Base-by-base conservation (phyloP, 768 basidiomycete species). In the Myochromella boudieri region DNA sequence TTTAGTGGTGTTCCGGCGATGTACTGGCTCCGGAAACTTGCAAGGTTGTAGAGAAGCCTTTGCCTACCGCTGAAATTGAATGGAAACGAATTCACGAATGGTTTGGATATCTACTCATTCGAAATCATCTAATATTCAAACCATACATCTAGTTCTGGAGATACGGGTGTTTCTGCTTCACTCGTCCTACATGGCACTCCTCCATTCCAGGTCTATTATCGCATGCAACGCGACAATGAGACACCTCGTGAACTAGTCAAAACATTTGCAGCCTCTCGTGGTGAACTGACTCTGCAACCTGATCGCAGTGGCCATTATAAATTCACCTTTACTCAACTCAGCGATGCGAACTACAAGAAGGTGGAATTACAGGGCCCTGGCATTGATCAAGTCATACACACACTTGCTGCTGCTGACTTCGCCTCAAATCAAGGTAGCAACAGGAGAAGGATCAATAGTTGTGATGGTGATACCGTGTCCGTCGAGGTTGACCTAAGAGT, bases 51-150 rank as follows among this genome's bases (percentile, higher is more conserved):
- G 83, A 92, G 62, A 77, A 80, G 52, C 88, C 91, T 3, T 59
- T 76, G 24, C 94, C 94, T 2, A 82, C 80, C 3, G 89, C 91
- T 18, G 85, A 95, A 58, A 89, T 95, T 49, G 80, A 86, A 65
- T 92, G 91, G 82, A 88, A 84, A 56, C 84, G 84, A 40, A 87
- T 95, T 48, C 90, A 93, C 51, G 92, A 95, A 71, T 94, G 93
- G 93, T 91, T 54, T 55, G 71, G 18, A 29, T 41, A 18, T 37
- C 11, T 20, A 5, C 42, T 26, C 46, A 3, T 41, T 37, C 12
- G 32, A 28, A 14, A 24, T 17, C 24, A 38, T n/a, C 32, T 32
- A 18, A 51, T 36, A 44, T 38, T 48, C 32, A n/a, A n/a, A 34
- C 18, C 21, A 5, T 41, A 32, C 29, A 43, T 34, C 26, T 53